Evolutionary conservation across 2,329 filamentous ascomycete genomes (phyloP).

Genomic region (Aspergillus oerlinghausenensis): DNA sequence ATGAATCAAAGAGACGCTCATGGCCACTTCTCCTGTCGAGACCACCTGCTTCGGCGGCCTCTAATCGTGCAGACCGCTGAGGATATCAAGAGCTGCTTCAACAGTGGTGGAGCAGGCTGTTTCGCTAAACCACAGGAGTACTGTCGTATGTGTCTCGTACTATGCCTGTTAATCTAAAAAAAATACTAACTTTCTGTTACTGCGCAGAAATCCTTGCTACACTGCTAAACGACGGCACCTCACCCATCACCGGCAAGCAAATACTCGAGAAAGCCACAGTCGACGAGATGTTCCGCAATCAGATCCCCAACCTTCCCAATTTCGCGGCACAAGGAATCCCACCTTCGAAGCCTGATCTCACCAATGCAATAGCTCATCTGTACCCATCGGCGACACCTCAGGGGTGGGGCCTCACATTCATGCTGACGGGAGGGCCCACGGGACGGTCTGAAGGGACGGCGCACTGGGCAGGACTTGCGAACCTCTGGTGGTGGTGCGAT

Average conservation of each 20-base stretch:
- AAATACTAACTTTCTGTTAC: not conserved
- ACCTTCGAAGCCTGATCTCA: conserved; percentile 47
- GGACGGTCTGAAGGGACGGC: conserved; percentile 50
- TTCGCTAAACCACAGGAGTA: conserved; percentile 60
- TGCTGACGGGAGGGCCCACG: conserved; percentile 50
- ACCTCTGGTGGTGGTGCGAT: conserved; percentile 61
- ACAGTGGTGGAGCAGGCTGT: conserved; percentile 59
- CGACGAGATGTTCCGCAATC: conserved; percentile 61
- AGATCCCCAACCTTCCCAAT: conserved; percentile 53
- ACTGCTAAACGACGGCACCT: conserved; percentile 61
- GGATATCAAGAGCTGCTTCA: conserved; percentile 46
- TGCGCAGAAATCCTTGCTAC: conserved; percentile 54
- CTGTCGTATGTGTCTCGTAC: conserved; percentile 41
- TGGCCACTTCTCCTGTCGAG: conserved; percentile 38
- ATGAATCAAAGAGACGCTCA: conserved; percentile 52
- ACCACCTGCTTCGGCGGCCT: conserved; percentile 50
- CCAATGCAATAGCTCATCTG: conserved; percentile 47
- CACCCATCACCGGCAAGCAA: conserved; percentile 50
- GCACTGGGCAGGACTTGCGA: conserved; percentile 58
- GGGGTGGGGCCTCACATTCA: conserved; percentile 61
- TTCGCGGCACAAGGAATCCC: conserved; percentile 46
- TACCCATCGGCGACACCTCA: conserved; percentile 51
- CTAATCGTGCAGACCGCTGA: conserved; percentile 43
- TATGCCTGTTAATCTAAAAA: too few relatives aligned
- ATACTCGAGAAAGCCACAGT: conserved; percentile 57